phyloP scores from a whole-genome alignment of 2,329 filamentous ascomycete genomes.

The Paecilomyces sp. region DNA sequence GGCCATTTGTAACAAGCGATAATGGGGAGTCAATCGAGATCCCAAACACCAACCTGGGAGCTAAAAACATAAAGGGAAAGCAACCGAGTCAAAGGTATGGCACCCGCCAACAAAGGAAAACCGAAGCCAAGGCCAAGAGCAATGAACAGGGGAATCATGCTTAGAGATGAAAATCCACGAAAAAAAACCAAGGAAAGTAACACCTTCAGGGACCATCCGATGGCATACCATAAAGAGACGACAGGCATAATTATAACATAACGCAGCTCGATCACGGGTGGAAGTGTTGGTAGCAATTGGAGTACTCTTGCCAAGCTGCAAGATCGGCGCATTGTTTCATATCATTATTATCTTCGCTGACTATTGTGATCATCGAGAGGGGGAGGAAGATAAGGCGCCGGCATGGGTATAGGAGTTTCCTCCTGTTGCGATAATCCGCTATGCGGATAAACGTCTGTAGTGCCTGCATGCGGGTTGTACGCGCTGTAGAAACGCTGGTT shows the following conservation, averaged over 20 bases:
- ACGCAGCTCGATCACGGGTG: not conserved
- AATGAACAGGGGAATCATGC: not conserved
- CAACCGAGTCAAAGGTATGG: not conserved
- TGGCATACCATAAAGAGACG: not conserved
- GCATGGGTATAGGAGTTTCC: constrained; percentile 1
- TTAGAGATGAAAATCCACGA: not conserved
- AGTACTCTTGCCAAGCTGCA: not conserved
- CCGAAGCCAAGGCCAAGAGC: not conserved
- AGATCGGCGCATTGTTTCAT: not conserved
- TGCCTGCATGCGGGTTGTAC: not conserved
- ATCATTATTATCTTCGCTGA: not conserved
- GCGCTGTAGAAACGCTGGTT: not conserved
- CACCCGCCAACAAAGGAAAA: not conserved
- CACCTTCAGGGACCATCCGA: not conserved
- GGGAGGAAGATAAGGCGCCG: constrained; percentile 1
- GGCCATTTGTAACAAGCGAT: not conserved
- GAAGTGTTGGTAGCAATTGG: not conserved
- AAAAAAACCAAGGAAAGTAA: not conserved
- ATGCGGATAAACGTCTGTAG: not conserved
- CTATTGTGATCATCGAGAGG: constrained; percentile 1
- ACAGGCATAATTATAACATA: not conserved
- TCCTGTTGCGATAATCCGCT: not conserved
- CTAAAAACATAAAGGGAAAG: not conserved
- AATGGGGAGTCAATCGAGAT: not conserved
- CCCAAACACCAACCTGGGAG: not conserved